These are phyloP conservation scores for Sporodiniella umbellata DNA, from an alignment of 371 early-diverging fungal species.

Conservation along the genomic window DNA sequence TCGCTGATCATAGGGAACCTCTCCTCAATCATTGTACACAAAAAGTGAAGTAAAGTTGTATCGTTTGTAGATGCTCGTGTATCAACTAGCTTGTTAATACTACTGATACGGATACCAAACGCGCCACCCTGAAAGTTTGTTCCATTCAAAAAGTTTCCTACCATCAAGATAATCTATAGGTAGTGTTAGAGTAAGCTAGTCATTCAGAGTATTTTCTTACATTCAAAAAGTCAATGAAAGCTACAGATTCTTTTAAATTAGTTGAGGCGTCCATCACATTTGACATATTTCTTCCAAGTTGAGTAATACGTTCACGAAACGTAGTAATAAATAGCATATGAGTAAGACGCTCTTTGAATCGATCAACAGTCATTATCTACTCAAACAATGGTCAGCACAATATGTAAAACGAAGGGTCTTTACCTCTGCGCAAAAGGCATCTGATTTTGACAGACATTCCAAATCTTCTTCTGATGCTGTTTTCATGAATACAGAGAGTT, in stretches of 20 bases:
- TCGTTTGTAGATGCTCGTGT: conserved; percentile 71
- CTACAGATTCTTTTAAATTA: conserved; percentile 46
- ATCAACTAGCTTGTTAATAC: conserved; percentile 85
- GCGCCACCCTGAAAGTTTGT: conserved; percentile 86
- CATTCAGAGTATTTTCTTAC: conserved; percentile 43
- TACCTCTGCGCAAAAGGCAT: conserved; percentile 87
- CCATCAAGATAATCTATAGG: conserved; percentile 70
- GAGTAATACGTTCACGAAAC: conserved; percentile 70
- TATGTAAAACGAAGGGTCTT: too few relatives aligned
- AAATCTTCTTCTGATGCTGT: conserved; percentile 64
- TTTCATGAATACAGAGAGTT: conserved; percentile 60
- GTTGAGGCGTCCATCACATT: conserved; percentile 57
- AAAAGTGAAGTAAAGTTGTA: conserved; percentile 77
- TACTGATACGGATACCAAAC: conserved; percentile 87
- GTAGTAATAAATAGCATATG: conserved; percentile 71
- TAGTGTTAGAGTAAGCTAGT: neutral
- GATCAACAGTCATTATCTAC: conserved; percentile 76
- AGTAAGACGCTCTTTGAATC: conserved; percentile 76
- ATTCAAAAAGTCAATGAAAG: conserved; percentile 51
- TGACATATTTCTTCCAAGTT: conserved; percentile 58
- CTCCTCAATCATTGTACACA: conserved; percentile 66
- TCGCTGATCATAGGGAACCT: conserved; percentile 61
- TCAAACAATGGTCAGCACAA: too few relatives aligned
- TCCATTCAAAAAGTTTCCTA: conserved; percentile 94
- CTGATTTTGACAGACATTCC: conserved; percentile 69